A percentile compares a stretch with the other conserved stretches of the same genome.
Evolutionary conservation across 2,329 filamentous ascomycete genomes (phyloP).

Genomic region (Kalmusia sp.): DNA sequence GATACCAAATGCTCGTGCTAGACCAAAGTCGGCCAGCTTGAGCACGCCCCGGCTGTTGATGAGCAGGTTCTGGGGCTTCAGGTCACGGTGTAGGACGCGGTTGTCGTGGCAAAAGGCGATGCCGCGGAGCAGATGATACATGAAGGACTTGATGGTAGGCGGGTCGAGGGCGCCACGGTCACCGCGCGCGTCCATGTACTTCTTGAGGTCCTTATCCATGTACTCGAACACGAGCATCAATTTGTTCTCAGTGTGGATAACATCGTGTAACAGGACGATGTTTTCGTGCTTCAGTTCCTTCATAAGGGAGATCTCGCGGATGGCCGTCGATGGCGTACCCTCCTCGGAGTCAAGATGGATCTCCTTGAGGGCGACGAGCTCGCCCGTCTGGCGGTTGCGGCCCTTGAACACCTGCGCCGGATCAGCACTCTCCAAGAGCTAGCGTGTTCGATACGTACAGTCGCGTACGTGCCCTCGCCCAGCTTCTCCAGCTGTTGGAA

Average conservation of each 20-base stretch:
- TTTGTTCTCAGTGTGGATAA: slow-evolving; percentile 99
- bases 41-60: slow-evolving; percentile 91
- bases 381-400: slow-evolving; percentile 93
- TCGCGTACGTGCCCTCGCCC: slow-evolving; percentile 98
- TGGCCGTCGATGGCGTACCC: slow-evolving; percentile 94
- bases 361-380: slow-evolving; percentile 96
- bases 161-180: slow-evolving; percentile 90
- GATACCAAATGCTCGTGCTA: slow-evolving; percentile 93
- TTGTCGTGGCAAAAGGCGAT: slow-evolving; percentile 99
- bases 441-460: slow-evolving; percentile 64
- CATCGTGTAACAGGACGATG: slow-evolving; percentile 95
- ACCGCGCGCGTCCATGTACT: slow-evolving; percentile 95
- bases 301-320: slow-evolving; percentile 98
- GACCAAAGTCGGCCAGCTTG: slow-evolving; percentile 93
- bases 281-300: slow-evolving; percentile 99
- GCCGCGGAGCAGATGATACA: slow-evolving; percentile 94
- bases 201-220: slow-evolving; percentile 98
- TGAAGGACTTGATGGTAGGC: slow-evolving; percentile 95
- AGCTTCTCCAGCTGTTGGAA: slow-evolving; percentile 99
- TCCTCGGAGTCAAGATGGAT: slow-evolving; percentile 99
- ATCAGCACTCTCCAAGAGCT: slow-evolving; percentile 23
- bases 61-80: slow-evolving; percentile 95
- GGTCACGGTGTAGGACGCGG: slow-evolving; percentile 89
- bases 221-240: slow-evolving; percentile 99
- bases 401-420: slow-evolving; percentile 90